Evolutionary conservation across 2,329 filamentous ascomycete genomes (phyloP), one percentile per base, ranked within the genome.

Genomic region (Alternaria longipes): DNA sequence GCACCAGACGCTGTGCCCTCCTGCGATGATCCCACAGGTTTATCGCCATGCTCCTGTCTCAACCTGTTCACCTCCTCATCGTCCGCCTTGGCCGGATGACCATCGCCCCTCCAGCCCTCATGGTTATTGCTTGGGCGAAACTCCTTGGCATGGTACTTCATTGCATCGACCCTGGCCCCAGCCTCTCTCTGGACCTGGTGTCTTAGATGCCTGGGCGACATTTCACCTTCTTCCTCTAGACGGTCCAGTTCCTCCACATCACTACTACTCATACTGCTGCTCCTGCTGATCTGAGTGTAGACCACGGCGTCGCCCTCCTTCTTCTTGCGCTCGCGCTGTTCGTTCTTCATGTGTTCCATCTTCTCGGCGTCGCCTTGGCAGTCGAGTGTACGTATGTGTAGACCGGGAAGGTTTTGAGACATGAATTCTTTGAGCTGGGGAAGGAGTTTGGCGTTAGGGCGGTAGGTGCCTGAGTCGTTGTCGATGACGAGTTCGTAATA

Each of bases 381-480:
- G 74, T 93, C 90, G 69, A 94, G 86, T 0, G 88, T 88, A 0
- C 89, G 83, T 46, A 97, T 83, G 53, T 90, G 88, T 1, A 98
- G 81, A 0, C 92, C 93, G 0, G 92, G 91, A 34, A 97, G 88
- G 67, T 94, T 93, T 24, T 78, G 79, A 32, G 89, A 81, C 2
- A 98, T 80, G 74, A 93, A 97, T 11, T 83, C 74, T 54, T 90
- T 88, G 1, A 98, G 83, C 0, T 89, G 76, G 0, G 91, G 91
- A 1, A 98, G 85, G 9, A 92, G 84, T 11, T 89, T 85, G 57
- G 91, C 90, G 73, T 96, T 93, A 0, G 94, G 94, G 0, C 94
- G 87, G 78, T 98, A 98, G 0, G 94, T 98, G 11, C 94, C 94
- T 56, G 90, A 93, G 79, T 97, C 94, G 73, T 98, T 98, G 82